Conservation (phyloP, 495 filamentous ascomycete species). For the Talaromyces proteolyticus region DNA sequence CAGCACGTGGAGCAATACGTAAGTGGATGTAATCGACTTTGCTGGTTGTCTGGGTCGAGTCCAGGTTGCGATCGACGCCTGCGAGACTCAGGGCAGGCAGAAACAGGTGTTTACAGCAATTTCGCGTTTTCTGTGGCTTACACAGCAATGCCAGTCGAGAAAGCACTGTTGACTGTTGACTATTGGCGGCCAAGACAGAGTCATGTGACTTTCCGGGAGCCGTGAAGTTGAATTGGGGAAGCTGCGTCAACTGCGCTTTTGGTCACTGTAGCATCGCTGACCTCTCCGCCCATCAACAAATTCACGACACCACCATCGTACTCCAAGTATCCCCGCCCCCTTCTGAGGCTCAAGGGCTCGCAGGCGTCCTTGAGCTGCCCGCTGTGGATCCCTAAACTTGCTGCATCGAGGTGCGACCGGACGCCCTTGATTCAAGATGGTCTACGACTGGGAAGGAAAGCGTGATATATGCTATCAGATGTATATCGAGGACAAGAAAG, state of each 20-base stretch:
- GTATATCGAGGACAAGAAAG: slow-evolving; percentile 68
- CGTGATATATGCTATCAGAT: slow-evolving; percentile 61
- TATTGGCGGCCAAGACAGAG: neutral
- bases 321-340: too few relatives aligned
- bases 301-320: too few relatives aligned
- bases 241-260: neutral
- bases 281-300: neutral
- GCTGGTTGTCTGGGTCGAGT: too few relatives aligned
- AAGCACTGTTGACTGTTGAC: too few relatives aligned
- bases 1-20: too few relatives aligned
- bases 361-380: neutral
- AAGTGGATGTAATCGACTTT: too few relatives aligned
- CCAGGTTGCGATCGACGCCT: too few relatives aligned
- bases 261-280: neutral
- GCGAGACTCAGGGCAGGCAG: too few relatives aligned
- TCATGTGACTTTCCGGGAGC: neutral
- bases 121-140: too few relatives aligned
- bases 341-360: too few relatives aligned
- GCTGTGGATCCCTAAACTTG: neutral
- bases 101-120: too few relatives aligned
- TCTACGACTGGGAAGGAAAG: slow-evolving; percentile 71
- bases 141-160: too few relatives aligned
- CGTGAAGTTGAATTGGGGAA: neutral
- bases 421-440: slow-evolving; percentile 38
- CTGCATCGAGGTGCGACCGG: neutral